Evolutionary conservation across 805 yeast genomes (phyloP), one percentile per base, ranked within the genome.

Genomic region (Saturnispora dispora): DNA sequence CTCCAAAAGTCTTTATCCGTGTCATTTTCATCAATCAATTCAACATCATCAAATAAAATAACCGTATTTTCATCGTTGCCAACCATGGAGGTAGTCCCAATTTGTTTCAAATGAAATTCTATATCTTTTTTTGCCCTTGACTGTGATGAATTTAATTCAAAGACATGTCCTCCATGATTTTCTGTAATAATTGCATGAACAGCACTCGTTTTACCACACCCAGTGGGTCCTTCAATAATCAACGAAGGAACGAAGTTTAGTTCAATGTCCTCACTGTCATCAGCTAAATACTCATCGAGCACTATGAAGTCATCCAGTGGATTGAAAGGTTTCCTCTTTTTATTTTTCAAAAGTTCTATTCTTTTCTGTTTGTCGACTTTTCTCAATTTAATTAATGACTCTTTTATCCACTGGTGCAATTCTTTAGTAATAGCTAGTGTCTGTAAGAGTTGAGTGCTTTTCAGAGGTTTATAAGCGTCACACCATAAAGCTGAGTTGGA

Each of bases 11-110:
- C 80, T 52, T 77, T 79, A 59, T 93, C 98, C 4, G 32, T 20
- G 32, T 77, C 80, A 40, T 76, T 79, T 50, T 80, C 88, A 59
- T 84, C 88, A 18, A 90, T 63, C 10, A 87, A 71, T 62, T 91
- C 96, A 40, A 86, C 90, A 59, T 91, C 96, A 58, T 90, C 96
- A 52, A 91, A 72, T 33, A 93, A 65, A 4, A 93, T 82, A 5
- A 88, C 69, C 7, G 91, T 89, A 53, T 79, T 74, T 43, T 58
- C 58, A 20, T 47, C 39, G 13, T 52, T 70, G 56, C 83, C 87
- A 2, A 91, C 90, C 45, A 85, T 70, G 53, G 88, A 88, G 0
- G 95, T 85, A 4, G 96, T 90, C 51, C 91, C 81, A 49, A 89
- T 76, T 60, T 95, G 97, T 46, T 76, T 81, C 37, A 91, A 71